Base-by-base conservation (phyloP, 2,329 filamentous ascomycete species). In the Huntiella decipiens region DNA sequence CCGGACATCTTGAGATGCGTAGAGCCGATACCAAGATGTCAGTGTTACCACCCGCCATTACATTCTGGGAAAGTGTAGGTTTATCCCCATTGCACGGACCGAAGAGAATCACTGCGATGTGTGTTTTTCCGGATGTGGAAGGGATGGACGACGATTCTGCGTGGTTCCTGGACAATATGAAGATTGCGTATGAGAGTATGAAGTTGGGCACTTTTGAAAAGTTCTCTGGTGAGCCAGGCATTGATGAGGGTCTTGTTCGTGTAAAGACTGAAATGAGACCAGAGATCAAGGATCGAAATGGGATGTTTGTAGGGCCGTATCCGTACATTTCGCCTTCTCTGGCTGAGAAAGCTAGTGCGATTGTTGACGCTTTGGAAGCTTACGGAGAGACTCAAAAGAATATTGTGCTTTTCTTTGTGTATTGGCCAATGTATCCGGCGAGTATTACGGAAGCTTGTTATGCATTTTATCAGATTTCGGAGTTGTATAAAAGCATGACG, bases 21-120 rank as follows among this genome's bases (percentile, higher is more conserved):
- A 70, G 83, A 45, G 73, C 76, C 15, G 79, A 85, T 35, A 68
- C 70, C 1, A 73, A 71, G 41, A 70, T 86, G 47, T 83, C 85
- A 8, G 66, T 92, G 35, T 65, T 88, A 16, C 81, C 84, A 2
- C 73, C 82, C 1, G 79, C 82, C 0, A 64, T 88, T 15, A 64
- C 70, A 1, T 93, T 91, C 55, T 92, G 84, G 85, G 83, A 91
- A 56, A 77, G 78, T 40, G 63, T 92, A 13, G 81, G 82, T 0
- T 66, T 93, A 1, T 74, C 74, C 1, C 84, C 84, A 3, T 73
- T 74, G 6, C 74, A 74, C 49, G 80, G 82, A 0, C 56, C 66
- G 5, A 92, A 92, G 58, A 74, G 88, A 50, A 63, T 91, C 28
- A 68, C 71, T 33, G 71, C 77, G 0, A 71, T 83, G 41, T 84